Conservation (phyloP, 2,329 filamentous ascomycete species). For the Emericellopsis cladophorae region DNA sequence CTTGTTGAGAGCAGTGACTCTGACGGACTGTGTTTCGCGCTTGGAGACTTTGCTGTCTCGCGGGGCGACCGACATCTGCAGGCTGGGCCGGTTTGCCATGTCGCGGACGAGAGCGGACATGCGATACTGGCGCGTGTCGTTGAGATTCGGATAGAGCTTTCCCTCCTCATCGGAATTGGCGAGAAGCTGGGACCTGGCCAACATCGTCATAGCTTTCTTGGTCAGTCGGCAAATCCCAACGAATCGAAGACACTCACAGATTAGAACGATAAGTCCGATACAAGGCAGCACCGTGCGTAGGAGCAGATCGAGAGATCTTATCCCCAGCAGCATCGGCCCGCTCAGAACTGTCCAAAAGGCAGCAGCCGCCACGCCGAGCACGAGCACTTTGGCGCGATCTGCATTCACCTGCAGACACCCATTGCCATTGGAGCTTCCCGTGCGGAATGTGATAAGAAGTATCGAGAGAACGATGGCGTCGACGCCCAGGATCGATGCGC, state of each 20-base stretch:
- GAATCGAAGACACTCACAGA: neutral
- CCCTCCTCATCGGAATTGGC: neutral
- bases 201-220: neutral
- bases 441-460: constrained; percentile 22
- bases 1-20: neutral
- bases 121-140: neutral
- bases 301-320: constrained; percentile 25
- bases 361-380: constrained; percentile 28
- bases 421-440: too few species aligned
- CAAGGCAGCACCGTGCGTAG: constrained; percentile 37
- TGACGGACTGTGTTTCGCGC: constrained; percentile 6
- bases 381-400: constrained; percentile 20
- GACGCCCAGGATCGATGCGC: constrained; percentile 28
- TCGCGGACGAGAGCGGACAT: neutral
- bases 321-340: constrained; percentile 35
- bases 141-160: neutral
- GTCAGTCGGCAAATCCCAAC: neutral
- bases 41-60: neutral
- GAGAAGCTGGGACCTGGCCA: neutral
- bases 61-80: neutral
- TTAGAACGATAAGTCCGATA: constrained; percentile 23
- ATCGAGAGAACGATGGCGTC: constrained; percentile 31
- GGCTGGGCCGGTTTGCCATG: neutral
- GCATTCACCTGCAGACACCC: too few species aligned
- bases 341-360: constrained; percentile 43